A percentile compares a stretch with the other conserved stretches of the same genome.
Conservation (phyloP, 179 eudicot genomes). For the Heliamphora pulchella region DNA sequence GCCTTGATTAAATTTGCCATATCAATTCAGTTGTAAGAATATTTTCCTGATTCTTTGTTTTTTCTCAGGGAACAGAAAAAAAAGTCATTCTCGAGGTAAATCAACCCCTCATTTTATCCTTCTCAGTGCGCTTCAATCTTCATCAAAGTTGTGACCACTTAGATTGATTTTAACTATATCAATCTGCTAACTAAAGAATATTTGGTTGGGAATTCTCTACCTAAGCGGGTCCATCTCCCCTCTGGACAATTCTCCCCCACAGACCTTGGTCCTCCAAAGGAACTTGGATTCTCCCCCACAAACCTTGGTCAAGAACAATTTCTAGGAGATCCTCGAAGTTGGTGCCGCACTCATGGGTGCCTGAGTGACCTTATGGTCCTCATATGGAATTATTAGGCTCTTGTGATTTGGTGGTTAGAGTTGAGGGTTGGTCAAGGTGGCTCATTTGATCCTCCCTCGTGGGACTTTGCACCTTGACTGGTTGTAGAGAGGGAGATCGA, state of each 20-base stretch:
- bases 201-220: background rate
- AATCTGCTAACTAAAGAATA: background rate
- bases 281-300: too few species aligned
- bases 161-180: background rate
- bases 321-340: too few species aligned
- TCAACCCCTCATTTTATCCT: background rate
- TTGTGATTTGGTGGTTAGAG: background rate
- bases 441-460: background rate
- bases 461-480: background rate
- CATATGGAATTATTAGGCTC: background rate
- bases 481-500: background rate
- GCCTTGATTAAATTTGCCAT: background rate
- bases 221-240: too few species aligned
- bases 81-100: conserved; percentile 75
- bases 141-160: background rate
- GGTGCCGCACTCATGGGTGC: too few species aligned
- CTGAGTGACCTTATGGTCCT: too few species aligned
- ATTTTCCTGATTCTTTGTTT: conserved; percentile 9
- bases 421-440: background rate
- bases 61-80: conserved; percentile 53
- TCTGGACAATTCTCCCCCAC: too few species aligned
- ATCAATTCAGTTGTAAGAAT: background rate
- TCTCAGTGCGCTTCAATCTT: background rate
- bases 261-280: too few species aligned
- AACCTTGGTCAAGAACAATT: too few species aligned